Conservation (phyloP, 768 basidiomycete species). For the Serendipita sp. region DNA sequence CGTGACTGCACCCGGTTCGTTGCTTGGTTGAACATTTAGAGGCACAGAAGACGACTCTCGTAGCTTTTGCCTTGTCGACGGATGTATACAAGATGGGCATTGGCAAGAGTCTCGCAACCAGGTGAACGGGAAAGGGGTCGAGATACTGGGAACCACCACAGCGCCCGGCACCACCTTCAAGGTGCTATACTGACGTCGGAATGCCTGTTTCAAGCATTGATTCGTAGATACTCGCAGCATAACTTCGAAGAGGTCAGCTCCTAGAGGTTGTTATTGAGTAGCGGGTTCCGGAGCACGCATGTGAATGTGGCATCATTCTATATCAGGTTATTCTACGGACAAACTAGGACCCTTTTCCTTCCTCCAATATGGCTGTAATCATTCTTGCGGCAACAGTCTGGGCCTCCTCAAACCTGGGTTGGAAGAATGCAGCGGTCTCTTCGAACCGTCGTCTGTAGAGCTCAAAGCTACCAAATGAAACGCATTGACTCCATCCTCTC, state of each 20-base stretch:
- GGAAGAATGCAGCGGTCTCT: slow-evolving; percentile 68
- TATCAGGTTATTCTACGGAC: background rate
- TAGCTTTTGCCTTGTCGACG: slow-evolving; percentile 62
- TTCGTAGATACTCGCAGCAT: too few species aligned
- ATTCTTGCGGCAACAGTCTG: slow-evolving; percentile 68
- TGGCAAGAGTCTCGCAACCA: slow-evolving; percentile 82
- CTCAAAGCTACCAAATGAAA: slow-evolving; percentile 83
- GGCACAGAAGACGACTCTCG: slow-evolving; percentile 54
- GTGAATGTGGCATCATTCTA: background rate
- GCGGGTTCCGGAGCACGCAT: background rate
- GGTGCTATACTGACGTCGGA: too few species aligned
- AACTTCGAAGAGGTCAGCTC: background rate
- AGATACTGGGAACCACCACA: slow-evolving; percentile 1
- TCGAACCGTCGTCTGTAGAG: slow-evolving; percentile 68
- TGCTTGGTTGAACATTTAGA: slow-evolving; percentile 28
- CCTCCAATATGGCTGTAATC: slow-evolving; percentile 55
- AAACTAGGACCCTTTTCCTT: background rate
- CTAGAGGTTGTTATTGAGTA: background rate
- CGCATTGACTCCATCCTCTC: slow-evolving; percentile 90
- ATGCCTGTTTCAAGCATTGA: too few species aligned
- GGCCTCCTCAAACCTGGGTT: slow-evolving; percentile 75
- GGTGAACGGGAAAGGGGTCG: slow-evolving; percentile 36
- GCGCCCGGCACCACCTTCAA: background rate
- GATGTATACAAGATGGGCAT: slow-evolving; percentile 57
- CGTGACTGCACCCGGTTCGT: slow-evolving; percentile 32